Conservation (phyloP, 176 grass and related monocot genomes). For the Luzula sylvatica region DNA sequence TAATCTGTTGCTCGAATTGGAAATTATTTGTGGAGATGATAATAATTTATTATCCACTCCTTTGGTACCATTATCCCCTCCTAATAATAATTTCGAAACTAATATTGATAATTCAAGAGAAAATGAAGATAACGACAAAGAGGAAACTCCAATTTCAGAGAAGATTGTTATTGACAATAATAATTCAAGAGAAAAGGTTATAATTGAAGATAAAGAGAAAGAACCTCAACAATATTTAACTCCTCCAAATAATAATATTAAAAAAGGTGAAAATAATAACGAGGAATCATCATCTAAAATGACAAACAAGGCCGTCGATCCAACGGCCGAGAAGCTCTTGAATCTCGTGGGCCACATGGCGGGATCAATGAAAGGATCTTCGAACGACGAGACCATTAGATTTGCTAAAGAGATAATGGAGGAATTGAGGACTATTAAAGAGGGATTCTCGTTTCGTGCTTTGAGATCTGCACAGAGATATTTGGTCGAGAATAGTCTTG, state of each 20-base stretch:
- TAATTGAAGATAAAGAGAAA: too few species aligned
- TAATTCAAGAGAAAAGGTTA: too few species aligned
- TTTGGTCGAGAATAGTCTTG: slow-evolving; percentile 6
- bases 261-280: background rate
- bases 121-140: too few species aligned
- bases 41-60: background rate
- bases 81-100: too few species aligned
- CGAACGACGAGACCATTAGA: slow-evolving; percentile 1
- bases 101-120: too few species aligned
- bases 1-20: background rate
- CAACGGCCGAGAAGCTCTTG: background rate
- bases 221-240: too few species aligned
- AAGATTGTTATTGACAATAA: too few species aligned
- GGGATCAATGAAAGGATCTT: background rate
- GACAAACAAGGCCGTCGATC: background rate
- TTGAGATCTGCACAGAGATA: slow-evolving; percentile 1
- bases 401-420: slow-evolving; percentile 10
- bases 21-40: slow-evolving; percentile 7
- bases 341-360: slow-evolving; percentile 12
- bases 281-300: background rate
- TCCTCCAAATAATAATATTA: background rate
- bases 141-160: too few species aligned
- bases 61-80: too few species aligned
- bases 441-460: background rate
- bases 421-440: slow-evolving; percentile 1